phyloP scores from a whole-genome alignment of 768 basidiomycete species.

The Leccinum rimulosum region DNA sequence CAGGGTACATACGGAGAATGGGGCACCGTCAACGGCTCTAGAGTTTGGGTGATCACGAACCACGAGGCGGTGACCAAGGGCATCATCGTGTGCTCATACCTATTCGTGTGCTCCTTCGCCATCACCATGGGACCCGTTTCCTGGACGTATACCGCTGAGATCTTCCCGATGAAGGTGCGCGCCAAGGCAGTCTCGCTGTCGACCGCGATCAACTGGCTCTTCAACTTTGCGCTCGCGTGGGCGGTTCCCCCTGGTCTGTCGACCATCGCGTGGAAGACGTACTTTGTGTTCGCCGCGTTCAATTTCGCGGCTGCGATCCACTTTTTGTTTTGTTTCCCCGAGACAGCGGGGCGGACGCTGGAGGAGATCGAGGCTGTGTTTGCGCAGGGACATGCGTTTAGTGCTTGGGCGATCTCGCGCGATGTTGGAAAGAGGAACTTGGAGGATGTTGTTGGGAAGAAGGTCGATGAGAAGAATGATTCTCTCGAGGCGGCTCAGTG shows the following conservation, averaged over 20 bases:
- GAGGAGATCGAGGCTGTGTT: conserved; percentile 83
- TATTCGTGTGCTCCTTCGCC: conserved; percentile 74
- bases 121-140: conserved; percentile 75
- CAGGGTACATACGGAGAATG: conserved; percentile 67
- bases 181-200: conserved; percentile 55
- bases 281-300: conserved; percentile 77
- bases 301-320: conserved; percentile 72
- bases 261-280: conserved; percentile 69
- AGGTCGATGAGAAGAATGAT: conserved; percentile 6
- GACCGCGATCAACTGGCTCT: conserved; percentile 52
- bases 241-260: conserved; percentile 71
- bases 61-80: conserved; percentile 60
- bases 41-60: conserved; percentile 60
- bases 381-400: conserved; percentile 61
- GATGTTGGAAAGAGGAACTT: conserved; percentile 63
- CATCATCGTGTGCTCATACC: conserved; percentile 74
- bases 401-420: conserved; percentile 66
- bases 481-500: conserved; percentile 6
- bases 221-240: conserved; percentile 74
- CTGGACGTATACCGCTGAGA: conserved; percentile 73
- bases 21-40: conserved; percentile 42
- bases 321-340: conserved; percentile 78
- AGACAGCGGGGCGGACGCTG: conserved; percentile 68
- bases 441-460: conserved; percentile 39
- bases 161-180: conserved; percentile 67